Evolutionary conservation across 495 filamentous ascomycete genomes (phyloP).

Genomic region (Penicillium lividum): DNA sequence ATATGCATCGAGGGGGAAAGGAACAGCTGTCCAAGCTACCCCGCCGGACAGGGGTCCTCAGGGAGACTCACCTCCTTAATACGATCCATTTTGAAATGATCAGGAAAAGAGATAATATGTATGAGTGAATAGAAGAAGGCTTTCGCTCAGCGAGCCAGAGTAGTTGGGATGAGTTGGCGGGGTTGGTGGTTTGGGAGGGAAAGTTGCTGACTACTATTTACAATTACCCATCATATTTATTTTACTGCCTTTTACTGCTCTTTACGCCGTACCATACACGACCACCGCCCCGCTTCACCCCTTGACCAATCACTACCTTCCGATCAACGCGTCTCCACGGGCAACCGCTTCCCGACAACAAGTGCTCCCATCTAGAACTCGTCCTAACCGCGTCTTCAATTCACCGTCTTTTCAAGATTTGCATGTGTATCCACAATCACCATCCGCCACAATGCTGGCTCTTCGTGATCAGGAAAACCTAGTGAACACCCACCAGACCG

Average conservation of each 20-base stretch:
- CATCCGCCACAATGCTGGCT: constrained; percentile 65
- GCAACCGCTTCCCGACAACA: constrained; percentile 42
- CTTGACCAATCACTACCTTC: constrained; percentile 23
- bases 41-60: constrained; percentile 38
- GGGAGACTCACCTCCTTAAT: constrained; percentile 75
- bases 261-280: constrained; percentile 20
- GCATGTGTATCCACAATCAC: constrained; percentile 29
- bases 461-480: constrained; percentile 90
- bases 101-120: constrained; percentile 31
- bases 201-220: constrained; percentile 18
- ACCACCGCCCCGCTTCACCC: constrained; percentile 20
- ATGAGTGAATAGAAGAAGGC: constrained; percentile 33
- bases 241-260: constrained; percentile 12
- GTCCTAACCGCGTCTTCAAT: constrained; percentile 6
- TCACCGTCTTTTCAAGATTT: constrained; percentile 10
- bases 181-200: constrained; percentile 22
- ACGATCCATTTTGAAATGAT: constrained; percentile 51
- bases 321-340: constrained; percentile 48
- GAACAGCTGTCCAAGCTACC: constrained; percentile 44
- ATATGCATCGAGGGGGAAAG: constrained; percentile 19
- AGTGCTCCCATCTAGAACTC: constrained; percentile 10
- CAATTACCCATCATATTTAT: constrained; percentile 8
- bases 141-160: constrained; percentile 50
- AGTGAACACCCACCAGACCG: constrained; percentile 71
- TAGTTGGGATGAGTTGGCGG: constrained; percentile 21